Percentiles rank a stretch among this genome's conserved stretches.
Evolutionary conservation across 1,284 basidiomycete genomes (phyloP).

Genomic region (Sanghuangporus weigelae): DNA sequence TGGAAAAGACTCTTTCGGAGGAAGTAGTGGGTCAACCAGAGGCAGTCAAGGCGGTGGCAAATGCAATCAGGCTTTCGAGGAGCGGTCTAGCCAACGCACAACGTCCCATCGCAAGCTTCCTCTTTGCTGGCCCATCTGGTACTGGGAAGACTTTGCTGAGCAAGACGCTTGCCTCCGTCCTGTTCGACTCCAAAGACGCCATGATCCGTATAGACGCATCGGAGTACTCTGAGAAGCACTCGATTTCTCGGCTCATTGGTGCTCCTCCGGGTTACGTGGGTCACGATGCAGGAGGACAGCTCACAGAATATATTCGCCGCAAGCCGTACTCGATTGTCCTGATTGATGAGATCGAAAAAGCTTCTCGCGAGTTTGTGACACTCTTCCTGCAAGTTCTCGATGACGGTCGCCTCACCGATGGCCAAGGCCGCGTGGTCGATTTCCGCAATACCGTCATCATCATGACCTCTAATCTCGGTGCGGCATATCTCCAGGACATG

Average conservation of each 20-base stretch:
- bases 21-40: constrained; percentile 87
- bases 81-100: constrained; percentile 83
- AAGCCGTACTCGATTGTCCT: constrained; percentile 81
- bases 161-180: constrained; percentile 85
- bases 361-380: constrained; percentile 84
- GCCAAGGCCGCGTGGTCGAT: constrained; percentile 73
- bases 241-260: constrained; percentile 85
- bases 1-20: constrained; percentile 64
- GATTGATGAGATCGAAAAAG: constrained; percentile 89
- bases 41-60: constrained; percentile 85
- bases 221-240: constrained; percentile 93
- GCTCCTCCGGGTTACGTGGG: constrained; percentile 92
- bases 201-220: constrained; percentile 91
- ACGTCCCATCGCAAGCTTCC: constrained; percentile 88
- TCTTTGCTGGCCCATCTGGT: constrained; percentile 91
- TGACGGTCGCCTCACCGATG: constrained; percentile 91
- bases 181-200: constrained; percentile 87
- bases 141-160: constrained; percentile 86
- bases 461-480: constrained; percentile 91
- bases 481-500: constrained; percentile 73
- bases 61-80: constrained; percentile 87
- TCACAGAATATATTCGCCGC: constrained; percentile 88
- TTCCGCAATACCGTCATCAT: constrained; percentile 90
- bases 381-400: constrained; percentile 93
- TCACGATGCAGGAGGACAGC: constrained; percentile 84